These are phyloP conservation scores for Termitomyces titanicus DNA, from an alignment of 768 basidiomycete genomes.

Conservation along the genomic window DNA sequence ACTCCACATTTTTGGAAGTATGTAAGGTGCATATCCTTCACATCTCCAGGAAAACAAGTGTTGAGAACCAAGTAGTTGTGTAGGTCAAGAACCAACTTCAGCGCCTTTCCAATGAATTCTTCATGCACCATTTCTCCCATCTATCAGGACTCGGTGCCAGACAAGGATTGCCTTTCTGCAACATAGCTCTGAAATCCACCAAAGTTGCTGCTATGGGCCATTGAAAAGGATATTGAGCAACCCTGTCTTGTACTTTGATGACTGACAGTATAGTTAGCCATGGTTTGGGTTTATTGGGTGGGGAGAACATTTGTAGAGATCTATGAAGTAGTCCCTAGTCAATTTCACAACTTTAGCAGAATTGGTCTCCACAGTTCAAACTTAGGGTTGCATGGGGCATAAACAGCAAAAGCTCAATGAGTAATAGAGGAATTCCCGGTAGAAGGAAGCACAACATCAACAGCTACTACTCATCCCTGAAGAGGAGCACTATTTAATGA, in stretches of 20 bases:
- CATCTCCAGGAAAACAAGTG: conserved; percentile 8
- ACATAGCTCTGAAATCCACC: neutral
- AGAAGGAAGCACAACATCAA: neutral
- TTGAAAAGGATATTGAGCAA: neutral
- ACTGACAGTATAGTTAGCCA: conserved; percentile 20
- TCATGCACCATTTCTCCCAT: conserved; percentile 10
- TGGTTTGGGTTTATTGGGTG: conserved; percentile 17
- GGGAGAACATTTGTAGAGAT: conserved; percentile 10
- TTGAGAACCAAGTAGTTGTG: conserved; percentile 12
- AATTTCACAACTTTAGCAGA: conserved; percentile 7
- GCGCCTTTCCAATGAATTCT: neutral
- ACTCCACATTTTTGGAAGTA: conserved; percentile 13
- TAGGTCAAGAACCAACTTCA: neutral
- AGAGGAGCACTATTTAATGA: neutral
- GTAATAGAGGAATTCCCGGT: neutral
- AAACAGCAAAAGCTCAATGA: neutral
- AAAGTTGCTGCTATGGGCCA: neutral
- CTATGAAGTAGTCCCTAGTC: conserved; percentile 15
- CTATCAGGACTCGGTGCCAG: conserved; percentile 5
- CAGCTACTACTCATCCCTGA: neutral
- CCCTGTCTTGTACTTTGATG: neutral
- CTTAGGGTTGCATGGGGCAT: neutral
- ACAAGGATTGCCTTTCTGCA: neutral
- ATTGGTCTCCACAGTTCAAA: neutral
- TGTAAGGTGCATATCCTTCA: conserved; percentile 3